Base-by-base conservation (phyloP, 2,329 filamentous ascomycete species). In the Cladosporium sp. region DNA sequence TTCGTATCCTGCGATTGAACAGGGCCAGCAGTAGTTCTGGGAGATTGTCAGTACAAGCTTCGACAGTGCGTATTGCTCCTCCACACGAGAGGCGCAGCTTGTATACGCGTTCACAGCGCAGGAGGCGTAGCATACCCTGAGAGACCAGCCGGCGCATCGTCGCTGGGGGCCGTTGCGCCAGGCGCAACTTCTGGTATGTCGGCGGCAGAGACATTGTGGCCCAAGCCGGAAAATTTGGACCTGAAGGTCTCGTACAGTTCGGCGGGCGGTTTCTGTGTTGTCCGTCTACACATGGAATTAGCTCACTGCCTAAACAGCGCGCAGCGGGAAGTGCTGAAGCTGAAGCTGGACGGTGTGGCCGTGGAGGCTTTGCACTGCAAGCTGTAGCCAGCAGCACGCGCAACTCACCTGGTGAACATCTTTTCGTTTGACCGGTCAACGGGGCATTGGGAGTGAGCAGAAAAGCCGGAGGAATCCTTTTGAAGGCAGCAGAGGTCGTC, bases 211-310 rank as follows among this genome's bases (percentile, higher is more conserved):
- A 57, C 12, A 61, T 58, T 36, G 42, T 52, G 50, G 50, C 78
- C 73, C 54, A 94, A 75, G 61, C 91, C 82, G 40, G 88, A 86
- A 63, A 95, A 95, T 59, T 82, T 84, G 62, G 88, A 82, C 68
- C 87, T 87, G 72, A 95, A 95, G 67, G 82, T 84, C 70, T 83
- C 83, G 67, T 93, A 83, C 64, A 95, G 78, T 62, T 91, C 88
- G 65, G 91, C 86, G 67, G 82, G 84, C 50, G 90, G 90, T 74
- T 95, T 95, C 69, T 90, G 87, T 50, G 86, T 83, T 68, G 81
- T 89, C 52, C 60, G 61, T 51, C 57, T 61, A 15, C 41, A 16
- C 15, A 20, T 36, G 30, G 19, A 41, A 50, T 58, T 53, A 58
- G 57, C 46, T 52, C 57, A 55, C 13, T 38, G 36, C 36, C 36